These are phyloP conservation scores for Butyriboletus appendiculatus DNA, from an alignment of 1,284 basidiomycete species.

Conservation along the genomic window DNA sequence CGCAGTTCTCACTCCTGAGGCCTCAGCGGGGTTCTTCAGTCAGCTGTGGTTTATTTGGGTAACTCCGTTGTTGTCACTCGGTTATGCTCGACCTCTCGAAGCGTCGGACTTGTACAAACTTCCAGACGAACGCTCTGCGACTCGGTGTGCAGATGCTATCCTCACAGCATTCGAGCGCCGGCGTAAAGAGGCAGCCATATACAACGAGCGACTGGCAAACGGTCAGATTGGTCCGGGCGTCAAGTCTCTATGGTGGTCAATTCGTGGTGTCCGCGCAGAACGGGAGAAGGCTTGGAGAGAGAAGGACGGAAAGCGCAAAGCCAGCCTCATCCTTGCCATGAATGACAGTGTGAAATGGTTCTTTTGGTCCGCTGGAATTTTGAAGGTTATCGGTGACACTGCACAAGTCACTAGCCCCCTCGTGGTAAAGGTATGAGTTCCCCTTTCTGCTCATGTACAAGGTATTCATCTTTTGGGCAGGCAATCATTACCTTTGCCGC, in stretches of 20 bases:
- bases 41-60: conserved; percentile 68
- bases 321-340: conserved; percentile 75
- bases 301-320: conserved; percentile 59
- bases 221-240: conserved; percentile 66
- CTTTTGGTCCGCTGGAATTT: conserved; percentile 79
- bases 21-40: conserved; percentile 43
- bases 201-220: conserved; percentile 65
- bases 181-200: conserved; percentile 59
- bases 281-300: conserved; percentile 67
- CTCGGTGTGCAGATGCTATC: conserved; percentile 63
- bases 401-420: conserved; percentile 77
- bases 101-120: conserved; percentile 86
- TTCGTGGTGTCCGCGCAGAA: conserved; percentile 52
- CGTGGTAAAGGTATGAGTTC: conserved; percentile 60
- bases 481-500: conserved; percentile 78
- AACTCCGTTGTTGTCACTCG: conserved; percentile 62
- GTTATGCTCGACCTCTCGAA: conserved; percentile 80
- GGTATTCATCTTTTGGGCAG: conserved; percentile 33
- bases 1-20: conserved; percentile 48
- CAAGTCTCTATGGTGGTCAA: conserved; percentile 58
- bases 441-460: background rate
- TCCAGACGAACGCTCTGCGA: conserved; percentile 59
- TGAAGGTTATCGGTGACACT: conserved; percentile 77
- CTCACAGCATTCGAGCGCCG: conserved; percentile 66
- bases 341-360: conserved; percentile 82